A percentile compares a stretch with the other conserved stretches of the same genome.
Conservation (phyloP, 805 yeast species). For the Ascoidea tarda region DNA sequence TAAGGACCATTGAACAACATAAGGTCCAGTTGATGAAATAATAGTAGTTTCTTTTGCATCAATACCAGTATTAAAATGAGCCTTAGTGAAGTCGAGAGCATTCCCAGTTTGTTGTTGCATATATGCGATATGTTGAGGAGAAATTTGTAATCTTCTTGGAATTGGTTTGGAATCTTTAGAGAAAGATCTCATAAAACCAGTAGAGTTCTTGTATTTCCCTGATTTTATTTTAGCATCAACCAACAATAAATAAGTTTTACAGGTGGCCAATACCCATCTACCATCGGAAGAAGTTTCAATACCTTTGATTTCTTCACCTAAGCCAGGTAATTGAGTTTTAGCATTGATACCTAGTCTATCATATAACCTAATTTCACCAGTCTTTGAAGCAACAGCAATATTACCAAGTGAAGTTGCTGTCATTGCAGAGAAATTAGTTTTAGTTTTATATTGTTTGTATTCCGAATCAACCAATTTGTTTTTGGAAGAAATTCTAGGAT, state of each 20-base stretch:
- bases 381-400: constrained; percentile 61
- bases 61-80: constrained; percentile 65
- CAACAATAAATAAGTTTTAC: constrained; percentile 54
- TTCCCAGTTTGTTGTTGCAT: constrained; percentile 35
- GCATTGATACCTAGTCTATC: constrained; percentile 65
- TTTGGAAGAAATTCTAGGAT: constrained; percentile 52
- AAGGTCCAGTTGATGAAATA: constrained; percentile 71
- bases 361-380: constrained; percentile 66
- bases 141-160: constrained; percentile 51
- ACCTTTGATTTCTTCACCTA: constrained; percentile 62
- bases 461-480: constrained; percentile 46
- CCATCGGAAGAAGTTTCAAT: constrained; percentile 70
- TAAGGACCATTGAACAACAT: constrained; percentile 69
- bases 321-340: constrained; percentile 65
- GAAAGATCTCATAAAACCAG: constrained; percentile 55
- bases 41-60: constrained; percentile 53
- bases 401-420: constrained; percentile 64
- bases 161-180: constrained; percentile 51
- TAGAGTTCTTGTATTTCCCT: constrained; percentile 42
- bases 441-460: constrained; percentile 38
- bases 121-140: constrained; percentile 59
- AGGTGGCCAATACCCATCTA: constrained; percentile 69
- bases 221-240: constrained; percentile 51
- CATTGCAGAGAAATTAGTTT: constrained; percentile 39
- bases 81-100: constrained; percentile 49